A percentile compares a stretch with the other conserved stretches of the same genome.
Evolutionary conservation across 805 yeast species (phyloP).

Genomic region (Lipomyces lipofer): DNA sequence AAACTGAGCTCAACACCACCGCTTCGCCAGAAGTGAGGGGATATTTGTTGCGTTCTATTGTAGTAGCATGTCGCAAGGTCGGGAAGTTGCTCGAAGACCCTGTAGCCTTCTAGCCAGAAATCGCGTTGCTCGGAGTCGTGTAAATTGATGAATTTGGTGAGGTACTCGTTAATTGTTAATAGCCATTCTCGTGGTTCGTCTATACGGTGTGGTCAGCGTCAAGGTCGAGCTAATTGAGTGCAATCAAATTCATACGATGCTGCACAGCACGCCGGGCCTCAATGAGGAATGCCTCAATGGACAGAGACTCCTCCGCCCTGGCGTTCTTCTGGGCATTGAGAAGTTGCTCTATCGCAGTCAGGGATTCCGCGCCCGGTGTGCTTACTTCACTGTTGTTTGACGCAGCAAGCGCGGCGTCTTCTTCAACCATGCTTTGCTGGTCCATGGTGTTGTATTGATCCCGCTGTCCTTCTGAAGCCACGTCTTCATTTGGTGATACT

Average conservation of each 20-base stretch:
- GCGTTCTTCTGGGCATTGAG: neutral
- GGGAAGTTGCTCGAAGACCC: slow-evolving; percentile 7
- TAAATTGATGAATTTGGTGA: neutral
- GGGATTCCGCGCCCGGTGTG: too few relatives aligned
- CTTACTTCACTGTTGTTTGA: too few relatives aligned
- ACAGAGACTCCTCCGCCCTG: neutral
- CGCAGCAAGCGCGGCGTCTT: too few relatives aligned
- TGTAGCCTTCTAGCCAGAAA: neutral
- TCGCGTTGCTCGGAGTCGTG: neutral
- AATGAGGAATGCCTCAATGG: slow-evolving; percentile 4
- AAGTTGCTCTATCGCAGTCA: neutral
- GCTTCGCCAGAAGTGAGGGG: too few relatives aligned
- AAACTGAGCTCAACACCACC: slow-evolving; percentile 11
- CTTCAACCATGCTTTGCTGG: too few relatives aligned
- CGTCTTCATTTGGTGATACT: too few relatives aligned
- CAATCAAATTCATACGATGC: too few relatives aligned
- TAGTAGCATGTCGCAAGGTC: slow-evolving; percentile 9
- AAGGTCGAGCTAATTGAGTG: too few relatives aligned
- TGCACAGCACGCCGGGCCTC: slow-evolving; percentile 11
- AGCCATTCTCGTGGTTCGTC: slow-evolving; percentile 10
- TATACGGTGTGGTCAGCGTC: too few relatives aligned
- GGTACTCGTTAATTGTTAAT: neutral
- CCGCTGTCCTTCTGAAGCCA: too few relatives aligned
- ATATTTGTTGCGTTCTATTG: too few relatives aligned
- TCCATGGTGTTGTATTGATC: too few relatives aligned